Base-by-base conservation (phyloP, 768 basidiomycete species). In the Kondoa malvinella region DNA sequence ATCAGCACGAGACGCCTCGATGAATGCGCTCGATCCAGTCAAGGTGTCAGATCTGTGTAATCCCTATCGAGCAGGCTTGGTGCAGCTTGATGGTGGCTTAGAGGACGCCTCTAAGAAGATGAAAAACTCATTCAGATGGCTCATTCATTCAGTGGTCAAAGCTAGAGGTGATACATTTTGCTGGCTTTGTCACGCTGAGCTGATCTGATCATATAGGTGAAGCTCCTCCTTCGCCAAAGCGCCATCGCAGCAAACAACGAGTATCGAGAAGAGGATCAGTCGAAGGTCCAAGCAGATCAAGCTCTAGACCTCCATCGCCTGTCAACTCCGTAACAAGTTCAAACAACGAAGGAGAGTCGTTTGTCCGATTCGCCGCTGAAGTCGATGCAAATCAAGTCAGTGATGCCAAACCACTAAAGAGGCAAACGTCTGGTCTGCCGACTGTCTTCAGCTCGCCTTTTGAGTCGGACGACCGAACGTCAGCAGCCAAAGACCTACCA, bases 71-170 rank as follows among this genome's bases (percentile, higher is more conserved):
- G 72, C 74, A 3, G 74, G 74, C 16, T 69, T 75, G 32, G 72
- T 75, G 4, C 65, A 67, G n/a, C 75, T 75, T 34, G 73, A 75
- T 40, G 79, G 76, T 0, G 78, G 78, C 16, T 61, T 75, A 1
- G 83, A 86, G 1, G 76, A 77, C 14, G 86, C 86, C 15, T 85
- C 83, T 74, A 80, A 80, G 56, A 88, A 86, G 78, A 87, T 92
- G 79, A 83, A 84, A 66, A 81, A 81, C 60, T 82, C 83, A 0
- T 88, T 92, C 75, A 82, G 83, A 56, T 91, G 83, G 80, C 75
- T 91, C n/a, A 75, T 90, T 68, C 83, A 82, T 74, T 82, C 84
- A 2, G 82, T 87, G 27, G 77, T 83, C 65, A 81, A 83, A 57
- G 79, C 81, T 17, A 72, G 74, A 34, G 75, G 76, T 74, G 32